A percentile compares a stretch with the other conserved stretches of the same genome.
These are phyloP conservation scores for Silene noctiflora DNA, from an alignment of 179 eudicot species.

Conservation along the genomic window DNA sequence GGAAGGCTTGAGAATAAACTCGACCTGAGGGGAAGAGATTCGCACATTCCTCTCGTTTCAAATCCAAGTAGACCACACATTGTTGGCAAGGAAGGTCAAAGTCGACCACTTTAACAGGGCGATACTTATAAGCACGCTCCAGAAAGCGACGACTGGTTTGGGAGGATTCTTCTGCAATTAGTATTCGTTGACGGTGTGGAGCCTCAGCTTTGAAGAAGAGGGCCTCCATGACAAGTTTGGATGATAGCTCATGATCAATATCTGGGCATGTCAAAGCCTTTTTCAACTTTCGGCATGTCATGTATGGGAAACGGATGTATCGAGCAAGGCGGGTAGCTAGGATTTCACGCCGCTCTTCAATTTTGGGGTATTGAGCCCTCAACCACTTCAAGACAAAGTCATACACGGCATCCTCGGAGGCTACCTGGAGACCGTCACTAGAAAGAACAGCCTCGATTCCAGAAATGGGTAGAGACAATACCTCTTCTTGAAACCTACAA, in stretches of 20 bases:
- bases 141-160: constrained; percentile 51
- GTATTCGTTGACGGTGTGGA: constrained; percentile 75
- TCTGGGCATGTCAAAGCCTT: constrained; percentile 80
- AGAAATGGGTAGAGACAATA: constrained; percentile 71
- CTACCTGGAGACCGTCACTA: constrained; percentile 84
- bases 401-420: constrained; percentile 93
- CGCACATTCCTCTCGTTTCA: constrained; percentile 76
- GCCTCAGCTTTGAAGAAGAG: constrained; percentile 90
- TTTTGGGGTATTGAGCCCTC: constrained; percentile 58
- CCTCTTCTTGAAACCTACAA: constrained; percentile 76
- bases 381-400: constrained; percentile 87
- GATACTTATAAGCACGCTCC: constrained; percentile 85
- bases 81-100: constrained; percentile 83
- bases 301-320: constrained; percentile 77
- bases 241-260: constrained; percentile 69
- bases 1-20: constrained; percentile 87
- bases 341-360: constrained; percentile 78
- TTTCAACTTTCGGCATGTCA: constrained; percentile 81
- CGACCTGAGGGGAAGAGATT: constrained; percentile 77
- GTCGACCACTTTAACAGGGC: constrained; percentile 89
- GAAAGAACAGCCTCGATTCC: constrained; percentile 83
- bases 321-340: constrained; percentile 67
- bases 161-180: constrained; percentile 61
- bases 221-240: constrained; percentile 78
- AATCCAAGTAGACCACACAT: constrained; percentile 81